Conservation (phyloP, 805 yeast genomes). For the Candida hungchunana region DNA sequence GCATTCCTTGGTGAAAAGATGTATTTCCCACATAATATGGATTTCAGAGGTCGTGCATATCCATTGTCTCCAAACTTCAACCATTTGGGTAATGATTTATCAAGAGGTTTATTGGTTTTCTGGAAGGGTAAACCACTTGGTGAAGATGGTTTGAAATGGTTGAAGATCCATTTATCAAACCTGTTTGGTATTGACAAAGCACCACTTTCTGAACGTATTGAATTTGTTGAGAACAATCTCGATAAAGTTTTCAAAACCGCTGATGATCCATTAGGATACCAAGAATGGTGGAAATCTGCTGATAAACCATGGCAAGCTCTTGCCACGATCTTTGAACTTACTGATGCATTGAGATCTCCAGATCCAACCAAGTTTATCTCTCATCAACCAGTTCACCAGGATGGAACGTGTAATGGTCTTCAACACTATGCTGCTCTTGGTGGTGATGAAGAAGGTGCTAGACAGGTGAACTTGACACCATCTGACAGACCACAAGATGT, state of each 20-base stretch:
- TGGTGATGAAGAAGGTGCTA: conserved; percentile 81
- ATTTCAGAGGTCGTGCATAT: conserved; percentile 81
- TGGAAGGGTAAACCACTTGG: conserved; percentile 78
- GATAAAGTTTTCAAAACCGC: conserved; percentile 56
- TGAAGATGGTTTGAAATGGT: conserved; percentile 61
- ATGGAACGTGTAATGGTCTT: conserved; percentile 83
- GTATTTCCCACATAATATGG: conserved; percentile 77
- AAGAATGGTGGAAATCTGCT: conserved; percentile 66
- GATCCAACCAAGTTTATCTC: conserved; percentile 66
- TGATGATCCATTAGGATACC: conserved; percentile 51
- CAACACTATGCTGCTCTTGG: conserved; percentile 88
- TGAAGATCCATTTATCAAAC: conserved; percentile 72
- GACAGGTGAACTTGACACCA: conserved; percentile 71
- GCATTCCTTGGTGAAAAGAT: conserved; percentile 80
- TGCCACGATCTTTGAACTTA: conserved; percentile 63
- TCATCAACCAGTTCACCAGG: conserved; percentile 79
- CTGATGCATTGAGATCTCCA: conserved; percentile 53
- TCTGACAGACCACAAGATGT: conserved; percentile 75
- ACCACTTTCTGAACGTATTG: conserved; percentile 57
- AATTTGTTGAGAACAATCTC: conserved; percentile 54
- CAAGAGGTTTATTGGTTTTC: conserved; percentile 64
- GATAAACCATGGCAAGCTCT: conserved; percentile 85
- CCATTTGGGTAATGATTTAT: conserved; percentile 75
- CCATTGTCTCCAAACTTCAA: conserved; percentile 79
- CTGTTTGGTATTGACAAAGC: conserved; percentile 73